Conservation (phyloP, 345 rosid species). For the Aurinia saxatilis region DNA sequence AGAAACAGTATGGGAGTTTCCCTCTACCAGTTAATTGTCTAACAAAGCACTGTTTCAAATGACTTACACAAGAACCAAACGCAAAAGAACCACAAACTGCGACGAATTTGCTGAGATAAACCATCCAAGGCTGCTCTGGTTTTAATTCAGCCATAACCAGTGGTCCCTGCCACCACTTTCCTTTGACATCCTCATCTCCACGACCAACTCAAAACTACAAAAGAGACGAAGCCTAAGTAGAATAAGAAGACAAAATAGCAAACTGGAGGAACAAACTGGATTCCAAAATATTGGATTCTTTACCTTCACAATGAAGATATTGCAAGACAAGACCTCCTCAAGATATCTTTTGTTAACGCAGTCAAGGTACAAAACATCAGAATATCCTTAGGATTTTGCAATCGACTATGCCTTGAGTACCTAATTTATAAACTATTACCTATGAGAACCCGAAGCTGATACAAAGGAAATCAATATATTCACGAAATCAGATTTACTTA, state of each 20-base stretch:
- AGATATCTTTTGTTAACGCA: slow-evolving; percentile 26
- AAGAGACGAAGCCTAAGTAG: no score
- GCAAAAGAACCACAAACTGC: slow-evolving; percentile 82
- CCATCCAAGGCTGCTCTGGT: slow-evolving; percentile 51
- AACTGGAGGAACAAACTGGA: no score
- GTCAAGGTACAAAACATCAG: slow-evolving; percentile 33
- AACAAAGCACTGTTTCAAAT: neutral
- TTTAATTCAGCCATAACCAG: slow-evolving; percentile 25
- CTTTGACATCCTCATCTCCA: slow-evolving; percentile 10
- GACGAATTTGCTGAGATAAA: slow-evolving; percentile 67
- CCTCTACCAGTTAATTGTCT: no score
- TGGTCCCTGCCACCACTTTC: slow-evolving; percentile 20
- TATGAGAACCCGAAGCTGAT: neutral
- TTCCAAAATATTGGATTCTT: neutral
- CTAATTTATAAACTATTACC: neutral
- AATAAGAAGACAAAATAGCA: no score
- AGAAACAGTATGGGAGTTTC: neutral
- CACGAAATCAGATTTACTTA: slow-evolving; percentile 25
- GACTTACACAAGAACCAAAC: slow-evolving; percentile 81
- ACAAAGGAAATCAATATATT: neutral
- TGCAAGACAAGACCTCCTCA: slow-evolving; percentile 33
- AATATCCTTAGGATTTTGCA: slow-evolving; percentile 31
- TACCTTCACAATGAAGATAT: slow-evolving; percentile 33
- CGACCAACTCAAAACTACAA: no score
- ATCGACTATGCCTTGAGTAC: slow-evolving; percentile 29